Conservation (phyloP, 139 green algal genomes). For the Ulvella scutata region DNA sequence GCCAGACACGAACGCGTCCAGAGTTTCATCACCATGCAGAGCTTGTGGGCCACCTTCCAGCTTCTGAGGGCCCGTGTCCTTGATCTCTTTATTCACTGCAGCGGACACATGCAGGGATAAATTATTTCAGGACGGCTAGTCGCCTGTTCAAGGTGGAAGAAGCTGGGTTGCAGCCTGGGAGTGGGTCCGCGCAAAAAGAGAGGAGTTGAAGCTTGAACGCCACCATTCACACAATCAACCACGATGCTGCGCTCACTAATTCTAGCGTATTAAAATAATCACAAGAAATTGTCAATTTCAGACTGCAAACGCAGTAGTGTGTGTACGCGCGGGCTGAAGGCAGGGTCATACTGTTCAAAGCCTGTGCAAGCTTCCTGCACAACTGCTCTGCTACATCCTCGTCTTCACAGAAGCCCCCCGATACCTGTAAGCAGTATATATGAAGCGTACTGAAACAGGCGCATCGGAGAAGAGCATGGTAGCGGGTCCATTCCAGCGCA, state of each 20-base stretch:
- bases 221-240: too few relatives aligned
- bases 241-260: not conserved
- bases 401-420: constrained; percentile 20
- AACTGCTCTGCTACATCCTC: constrained; percentile 20
- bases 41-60: not conserved
- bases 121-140: too few relatives aligned
- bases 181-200: too few relatives aligned
- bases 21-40: not conserved
- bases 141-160: too few relatives aligned
- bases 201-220: too few relatives aligned
- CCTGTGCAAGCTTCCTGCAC: constrained; percentile 23
- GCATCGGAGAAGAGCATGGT: not conserved
- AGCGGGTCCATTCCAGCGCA: constrained; percentile 7
- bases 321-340: not conserved
- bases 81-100: not conserved
- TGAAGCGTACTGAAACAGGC: not conserved
- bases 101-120: too few relatives aligned
- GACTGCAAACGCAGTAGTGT: too few relatives aligned
- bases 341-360: not conserved
- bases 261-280: not conserved
- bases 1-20: not conserved
- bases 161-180: too few relatives aligned
- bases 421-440: constrained; percentile 14
- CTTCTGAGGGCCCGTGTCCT: not conserved
- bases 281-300: not conserved